These are phyloP conservation scores for Eucalyptus lansdowneana DNA, from an alignment of 345 rosid species.

Conservation along the genomic window DNA sequence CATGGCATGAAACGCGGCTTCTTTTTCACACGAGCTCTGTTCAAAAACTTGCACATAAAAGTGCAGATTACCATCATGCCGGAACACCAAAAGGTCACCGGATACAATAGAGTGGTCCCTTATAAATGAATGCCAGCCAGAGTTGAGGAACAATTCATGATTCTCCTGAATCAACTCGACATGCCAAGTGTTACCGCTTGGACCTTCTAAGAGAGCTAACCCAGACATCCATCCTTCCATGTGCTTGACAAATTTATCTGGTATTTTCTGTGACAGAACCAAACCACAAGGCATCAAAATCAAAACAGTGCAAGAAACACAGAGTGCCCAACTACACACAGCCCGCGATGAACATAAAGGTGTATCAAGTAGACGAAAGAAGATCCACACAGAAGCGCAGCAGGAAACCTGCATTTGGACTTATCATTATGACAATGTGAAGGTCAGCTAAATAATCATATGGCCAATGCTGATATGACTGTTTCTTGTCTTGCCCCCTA, in stretches of 20 bases:
- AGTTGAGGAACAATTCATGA: slow-evolving; percentile 13
- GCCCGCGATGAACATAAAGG: background rate
- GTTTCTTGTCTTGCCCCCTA: background rate
- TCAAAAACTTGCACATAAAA: slow-evolving; percentile 49
- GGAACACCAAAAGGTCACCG: slow-evolving; percentile 48
- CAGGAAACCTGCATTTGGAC: background rate
- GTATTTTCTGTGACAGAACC: slow-evolving; percentile 29
- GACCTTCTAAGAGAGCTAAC: slow-evolving; percentile 28
- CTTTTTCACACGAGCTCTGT: slow-evolving; percentile 39
- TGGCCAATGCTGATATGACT: background rate
- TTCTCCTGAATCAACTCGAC: slow-evolving; percentile 16
- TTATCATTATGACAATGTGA: background rate
- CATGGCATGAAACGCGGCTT: slow-evolving; percentile 27
- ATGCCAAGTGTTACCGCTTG: slow-evolving; percentile 41
- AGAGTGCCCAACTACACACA: background rate
- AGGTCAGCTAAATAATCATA: background rate
- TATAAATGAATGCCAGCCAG: slow-evolving; percentile 40
- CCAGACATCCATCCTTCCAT: slow-evolving; percentile 26
- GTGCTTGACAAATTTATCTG: slow-evolving; percentile 17
- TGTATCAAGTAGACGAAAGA: background rate
- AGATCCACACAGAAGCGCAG: background rate
- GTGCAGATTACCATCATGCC: slow-evolving; percentile 38
- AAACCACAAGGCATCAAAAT: background rate
- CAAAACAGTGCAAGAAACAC: background rate
- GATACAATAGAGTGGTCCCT: slow-evolving; percentile 27